Evolutionary conservation across 192 early-diverging fungal genomes (phyloP).

Genomic region (Coemansia sp.): DNA sequence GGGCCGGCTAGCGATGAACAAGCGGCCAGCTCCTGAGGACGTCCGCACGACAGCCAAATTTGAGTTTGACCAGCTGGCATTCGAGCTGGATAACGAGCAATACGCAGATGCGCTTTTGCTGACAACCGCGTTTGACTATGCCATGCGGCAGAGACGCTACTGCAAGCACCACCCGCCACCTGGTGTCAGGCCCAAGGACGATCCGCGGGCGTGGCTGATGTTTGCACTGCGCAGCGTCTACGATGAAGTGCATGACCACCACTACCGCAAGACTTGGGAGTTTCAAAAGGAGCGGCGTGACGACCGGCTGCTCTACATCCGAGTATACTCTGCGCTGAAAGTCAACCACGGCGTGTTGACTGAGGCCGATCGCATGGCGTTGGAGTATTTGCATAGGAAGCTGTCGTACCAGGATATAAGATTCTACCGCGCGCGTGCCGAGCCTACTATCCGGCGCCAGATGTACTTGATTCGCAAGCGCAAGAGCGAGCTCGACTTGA

Average conservation of each 20-base stretch:
- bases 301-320: conserved; percentile 76
- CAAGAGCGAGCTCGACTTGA: conserved; percentile 24
- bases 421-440: conserved; percentile 79
- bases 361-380: conserved; percentile 50
- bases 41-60: conserved; percentile 69
- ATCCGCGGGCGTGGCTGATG: conserved; percentile 84
- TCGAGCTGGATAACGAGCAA: conserved; percentile 89
- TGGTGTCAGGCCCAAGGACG: conserved; percentile 76
- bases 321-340: conserved; percentile 68
- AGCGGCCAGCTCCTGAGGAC: conserved; percentile 58
- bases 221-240: conserved; percentile 78
- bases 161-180: conserved; percentile 82
- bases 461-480: conserved; percentile 62
- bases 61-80: conserved; percentile 90
- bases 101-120: conserved; percentile 81
- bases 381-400: conserved; percentile 73
- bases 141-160: conserved; percentile 81
- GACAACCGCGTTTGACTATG: conserved; percentile 81
- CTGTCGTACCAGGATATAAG: conserved; percentile 90
- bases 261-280: conserved; percentile 83
- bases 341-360: conserved; percentile 46
- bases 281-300: conserved; percentile 81
- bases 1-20: conserved; percentile 80
- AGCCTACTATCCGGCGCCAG: conserved; percentile 72
- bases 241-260: conserved; percentile 85